Evolutionary conservation across 164 flowering plant genomes (phyloP).

Genomic region (Tetracentron sinense): DNA sequence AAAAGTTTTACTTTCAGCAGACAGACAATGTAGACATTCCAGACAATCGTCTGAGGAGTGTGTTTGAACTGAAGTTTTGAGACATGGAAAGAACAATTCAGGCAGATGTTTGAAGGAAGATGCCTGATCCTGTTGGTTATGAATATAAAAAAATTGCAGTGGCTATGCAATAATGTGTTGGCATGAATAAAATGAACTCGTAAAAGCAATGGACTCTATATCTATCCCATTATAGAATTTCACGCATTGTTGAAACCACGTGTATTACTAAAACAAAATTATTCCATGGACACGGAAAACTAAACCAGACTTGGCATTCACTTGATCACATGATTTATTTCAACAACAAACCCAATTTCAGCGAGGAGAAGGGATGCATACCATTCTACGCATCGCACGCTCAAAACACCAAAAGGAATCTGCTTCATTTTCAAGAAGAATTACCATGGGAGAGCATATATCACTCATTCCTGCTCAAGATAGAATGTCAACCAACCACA

Average conservation of each 20-base stretch:
- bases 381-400: slow-evolving; percentile 89
- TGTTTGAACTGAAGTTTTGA: too few species aligned
- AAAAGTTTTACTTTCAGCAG: too few species aligned
- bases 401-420: slow-evolving; percentile 98
- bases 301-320: neutral
- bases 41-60: too few species aligned
- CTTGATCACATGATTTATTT: neutral
- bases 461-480: slow-evolving; percentile 82
- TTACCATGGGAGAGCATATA: slow-evolving; percentile 84
- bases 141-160: neutral
- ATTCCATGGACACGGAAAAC: neutral
- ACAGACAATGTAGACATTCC: too few species aligned
- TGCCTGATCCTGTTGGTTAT: neutral
- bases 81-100: neutral
- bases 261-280: too few species aligned
- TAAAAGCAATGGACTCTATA: neutral
- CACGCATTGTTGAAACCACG: neutral
- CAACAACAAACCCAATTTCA: neutral
- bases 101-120: neutral
- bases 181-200: neutral
- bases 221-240: neutral
- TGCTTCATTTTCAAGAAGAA: slow-evolving; percentile 85
- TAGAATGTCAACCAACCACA: neutral
- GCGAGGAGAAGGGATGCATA: slow-evolving; percentile 22
- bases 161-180: neutral